Conservation (phyloP, 768 basidiomycete genomes). For the Tubosaeta sp. region DNA sequence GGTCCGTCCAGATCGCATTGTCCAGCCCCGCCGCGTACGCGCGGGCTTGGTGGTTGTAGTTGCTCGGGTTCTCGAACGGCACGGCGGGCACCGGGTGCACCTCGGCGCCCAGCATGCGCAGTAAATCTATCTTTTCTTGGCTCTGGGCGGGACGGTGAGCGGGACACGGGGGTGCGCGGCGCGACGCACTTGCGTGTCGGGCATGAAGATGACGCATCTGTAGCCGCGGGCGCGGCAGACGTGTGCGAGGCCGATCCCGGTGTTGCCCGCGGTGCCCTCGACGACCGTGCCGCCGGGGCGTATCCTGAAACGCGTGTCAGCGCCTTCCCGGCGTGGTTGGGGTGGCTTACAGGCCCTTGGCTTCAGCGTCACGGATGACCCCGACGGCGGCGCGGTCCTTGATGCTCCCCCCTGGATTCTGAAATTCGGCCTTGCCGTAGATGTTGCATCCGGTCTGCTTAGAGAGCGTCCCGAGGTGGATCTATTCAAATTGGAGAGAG, state of each 20-base stretch:
- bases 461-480: conserved; percentile 76
- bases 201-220: conserved; percentile 99
- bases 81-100: conserved; percentile 96
- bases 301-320: conserved; percentile 43
- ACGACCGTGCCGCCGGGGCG: conserved; percentile 95
- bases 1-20: conserved; percentile 95
- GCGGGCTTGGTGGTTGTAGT: conserved; percentile 98
- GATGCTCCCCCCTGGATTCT: conserved; percentile 96
- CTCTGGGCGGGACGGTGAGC: conserved; percentile 46
- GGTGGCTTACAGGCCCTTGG: conserved; percentile 63
- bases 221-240: conserved; percentile 92
- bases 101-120: conserved; percentile 96
- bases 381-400: conserved; percentile 97
- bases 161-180: neutral
- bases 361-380: conserved; percentile 82
- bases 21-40: conserved; percentile 69
- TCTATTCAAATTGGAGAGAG: conserved; percentile 43
- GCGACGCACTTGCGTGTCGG: conserved; percentile 73
- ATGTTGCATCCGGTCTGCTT: conserved; percentile 80
- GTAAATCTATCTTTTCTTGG: conserved; percentile 97
- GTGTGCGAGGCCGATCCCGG: conserved; percentile 92
- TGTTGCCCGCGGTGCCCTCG: conserved; percentile 98
- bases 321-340: neutral
- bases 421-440: conserved; percentile 96
- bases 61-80: conserved; percentile 88